phyloP scores from a whole-genome alignment of 805 yeast genomes.

The Wickerhamiella bombiphila region DNA sequence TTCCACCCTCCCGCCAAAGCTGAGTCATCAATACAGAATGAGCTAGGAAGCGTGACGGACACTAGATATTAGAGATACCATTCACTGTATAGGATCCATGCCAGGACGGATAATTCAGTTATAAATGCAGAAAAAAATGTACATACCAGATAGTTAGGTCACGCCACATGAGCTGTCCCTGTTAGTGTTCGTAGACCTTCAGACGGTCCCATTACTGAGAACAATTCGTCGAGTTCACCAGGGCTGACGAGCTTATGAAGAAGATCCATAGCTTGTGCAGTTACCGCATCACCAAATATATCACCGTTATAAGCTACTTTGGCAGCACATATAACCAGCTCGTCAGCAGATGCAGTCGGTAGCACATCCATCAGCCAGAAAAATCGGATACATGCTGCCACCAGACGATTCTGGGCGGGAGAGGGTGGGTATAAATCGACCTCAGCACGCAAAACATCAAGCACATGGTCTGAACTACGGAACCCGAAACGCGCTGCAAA shows the following conservation, averaged over 20 bases:
- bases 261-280: conserved; percentile 1
- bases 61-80: too few relatives aligned
- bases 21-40: too few relatives aligned
- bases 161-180: too few relatives aligned
- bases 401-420: neutral
- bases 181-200: too few relatives aligned
- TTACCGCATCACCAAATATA: neutral
- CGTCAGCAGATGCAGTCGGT: neutral
- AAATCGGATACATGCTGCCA: conserved; percentile 3
- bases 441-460: neutral
- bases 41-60: too few relatives aligned
- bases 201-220: too few relatives aligned
- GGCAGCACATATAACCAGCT: conserved; percentile 2
- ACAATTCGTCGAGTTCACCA: conserved; percentile 3
- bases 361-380: conserved; percentile 1
- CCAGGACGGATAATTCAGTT: too few relatives aligned
- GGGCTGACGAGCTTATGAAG: conserved; percentile 2
- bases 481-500: neutral
- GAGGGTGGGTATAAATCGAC: conserved; percentile 1
- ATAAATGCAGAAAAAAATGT: too few relatives aligned
- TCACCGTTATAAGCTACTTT: conserved; percentile 1
- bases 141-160: too few relatives aligned
- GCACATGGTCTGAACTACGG: neutral
- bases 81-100: too few relatives aligned
- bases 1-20: too few relatives aligned